Evolutionary conservation across 345 rosid species (phyloP).

Genomic region (Erysimum cheiranthoides): DNA sequence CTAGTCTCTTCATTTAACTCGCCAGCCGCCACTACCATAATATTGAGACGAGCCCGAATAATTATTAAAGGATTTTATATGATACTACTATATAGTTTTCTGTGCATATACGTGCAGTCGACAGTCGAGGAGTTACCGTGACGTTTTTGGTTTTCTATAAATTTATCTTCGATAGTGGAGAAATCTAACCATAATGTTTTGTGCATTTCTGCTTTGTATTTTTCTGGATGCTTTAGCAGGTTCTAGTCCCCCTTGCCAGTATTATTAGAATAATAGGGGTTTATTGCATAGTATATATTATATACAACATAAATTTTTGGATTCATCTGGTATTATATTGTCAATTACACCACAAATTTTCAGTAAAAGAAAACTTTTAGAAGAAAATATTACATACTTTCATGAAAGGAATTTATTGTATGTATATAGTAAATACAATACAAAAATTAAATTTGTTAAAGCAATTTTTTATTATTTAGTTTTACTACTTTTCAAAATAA

Average conservation of each 20-base stretch:
- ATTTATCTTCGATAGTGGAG: constrained; percentile 9
- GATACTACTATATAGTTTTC: background rate
- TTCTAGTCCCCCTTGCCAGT: background rate
- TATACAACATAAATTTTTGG: no score
- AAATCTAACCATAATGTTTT: constrained; percentile 27
- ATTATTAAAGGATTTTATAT: background rate
- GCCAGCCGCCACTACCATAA: background rate
- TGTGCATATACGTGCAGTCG: background rate
- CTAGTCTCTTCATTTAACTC: background rate
- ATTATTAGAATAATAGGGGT: no score
- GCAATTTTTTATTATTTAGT: no score
- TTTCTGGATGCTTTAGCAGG: background rate
- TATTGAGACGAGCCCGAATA: background rate
- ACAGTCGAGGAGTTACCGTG: background rate
- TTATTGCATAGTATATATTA: no score
- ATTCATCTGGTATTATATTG: no score
- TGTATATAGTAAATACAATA: no score
- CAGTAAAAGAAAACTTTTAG: no score
- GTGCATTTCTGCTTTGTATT: constrained; percentile 28
- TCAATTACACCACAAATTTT: no score
- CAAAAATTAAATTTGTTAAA: no score
- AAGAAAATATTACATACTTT: no score
- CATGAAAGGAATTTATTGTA: no score
- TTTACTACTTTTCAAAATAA: no score
- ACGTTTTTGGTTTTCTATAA: constrained; percentile 15